These are phyloP conservation scores for Colletotrichum kahawae DNA, from an alignment of 2,329 filamentous ascomycete genomes.

Conservation along the genomic window DNA sequence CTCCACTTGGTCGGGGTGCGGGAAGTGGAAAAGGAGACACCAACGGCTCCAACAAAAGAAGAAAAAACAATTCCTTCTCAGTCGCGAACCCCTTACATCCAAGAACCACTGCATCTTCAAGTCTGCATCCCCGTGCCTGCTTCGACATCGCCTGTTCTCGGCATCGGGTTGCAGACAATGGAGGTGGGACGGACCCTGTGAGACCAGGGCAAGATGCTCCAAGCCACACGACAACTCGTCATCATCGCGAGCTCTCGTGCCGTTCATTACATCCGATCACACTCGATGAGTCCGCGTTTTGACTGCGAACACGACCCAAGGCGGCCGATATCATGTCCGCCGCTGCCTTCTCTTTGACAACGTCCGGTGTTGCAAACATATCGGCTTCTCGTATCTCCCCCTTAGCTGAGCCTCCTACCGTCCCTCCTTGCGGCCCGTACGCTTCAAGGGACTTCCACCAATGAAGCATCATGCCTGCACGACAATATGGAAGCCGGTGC, in stretches of 20 bases:
- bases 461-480: constrained; percentile 3
- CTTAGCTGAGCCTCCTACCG: neutral
- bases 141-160: neutral
- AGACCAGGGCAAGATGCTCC: neutral
- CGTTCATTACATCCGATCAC: neutral
- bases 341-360: neutral
- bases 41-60: neutral
- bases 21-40: constrained; percentile 9
- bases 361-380: neutral
- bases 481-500: neutral
- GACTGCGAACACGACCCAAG: neutral
- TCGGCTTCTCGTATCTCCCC: neutral
- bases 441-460: neutral
- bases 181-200: neutral
- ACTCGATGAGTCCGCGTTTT: neutral
- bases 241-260: neutral
- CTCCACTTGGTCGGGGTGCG: constrained; percentile 1
- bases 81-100: neutral
- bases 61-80: neutral
- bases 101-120: neutral
- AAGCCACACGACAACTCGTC: constrained; percentile 13
- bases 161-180: neutral
- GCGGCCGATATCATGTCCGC: neutral
- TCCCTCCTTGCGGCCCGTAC: neutral
- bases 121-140: neutral